These are phyloP conservation scores for Fusarium mundagurra DNA, from an alignment of 2,329 filamentous ascomycete genomes.

Conservation along the genomic window DNA sequence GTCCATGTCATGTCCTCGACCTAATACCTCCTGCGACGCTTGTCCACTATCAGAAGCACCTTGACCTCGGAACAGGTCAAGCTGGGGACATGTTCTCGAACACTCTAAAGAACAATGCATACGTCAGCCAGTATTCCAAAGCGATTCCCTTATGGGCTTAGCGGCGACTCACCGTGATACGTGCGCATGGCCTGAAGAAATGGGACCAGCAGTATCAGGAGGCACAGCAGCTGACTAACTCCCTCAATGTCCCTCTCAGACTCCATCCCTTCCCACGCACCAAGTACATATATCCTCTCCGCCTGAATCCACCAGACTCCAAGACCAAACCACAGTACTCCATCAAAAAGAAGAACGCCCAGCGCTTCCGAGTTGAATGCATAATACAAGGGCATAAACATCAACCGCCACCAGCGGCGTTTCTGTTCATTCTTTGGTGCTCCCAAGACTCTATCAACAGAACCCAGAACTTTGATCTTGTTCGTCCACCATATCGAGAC, in stretches of 20 bases:
- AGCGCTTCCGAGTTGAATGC: background rate
- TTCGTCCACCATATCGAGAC: background rate
- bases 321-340: background rate
- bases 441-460: background rate
- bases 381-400: background rate
- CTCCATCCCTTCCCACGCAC: background rate
- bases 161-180: background rate
- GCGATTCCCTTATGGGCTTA: background rate
- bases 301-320: background rate
- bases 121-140: background rate
- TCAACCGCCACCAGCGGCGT: background rate
- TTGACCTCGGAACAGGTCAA: too few species aligned
- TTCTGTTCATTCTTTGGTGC: background rate
- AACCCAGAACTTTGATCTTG: background rate
- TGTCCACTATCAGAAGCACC: background rate
- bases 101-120: background rate
- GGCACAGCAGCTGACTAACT: background rate
- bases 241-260: background rate
- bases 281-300: background rate
- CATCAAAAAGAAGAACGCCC: background rate
- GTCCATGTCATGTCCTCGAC: too few species aligned
- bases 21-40: background rate
- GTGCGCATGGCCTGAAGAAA: background rate
- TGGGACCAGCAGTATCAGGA: background rate
- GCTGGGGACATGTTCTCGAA: background rate